Conservation (phyloP, 1,284 basidiomycete genomes). For the Ganoderma lingzhi region DNA sequence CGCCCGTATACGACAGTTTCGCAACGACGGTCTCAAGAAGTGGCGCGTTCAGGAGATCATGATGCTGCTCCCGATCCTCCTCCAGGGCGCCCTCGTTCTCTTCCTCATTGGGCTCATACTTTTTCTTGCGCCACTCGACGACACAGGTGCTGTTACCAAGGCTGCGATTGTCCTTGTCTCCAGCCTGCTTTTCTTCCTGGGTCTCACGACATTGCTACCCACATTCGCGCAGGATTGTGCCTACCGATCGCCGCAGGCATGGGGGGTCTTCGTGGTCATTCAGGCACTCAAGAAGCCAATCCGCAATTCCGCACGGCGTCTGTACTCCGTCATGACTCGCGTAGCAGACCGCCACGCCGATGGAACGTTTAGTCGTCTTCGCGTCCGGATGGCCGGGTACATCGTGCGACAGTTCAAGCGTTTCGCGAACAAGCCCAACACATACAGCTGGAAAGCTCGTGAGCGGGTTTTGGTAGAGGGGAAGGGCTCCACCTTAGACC, state of each 20-base stretch:
- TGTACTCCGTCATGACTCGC: constrained; percentile 17
- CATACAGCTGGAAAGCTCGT: constrained; percentile 29
- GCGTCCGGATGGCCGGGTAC: constrained; percentile 15
- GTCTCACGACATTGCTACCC: constrained; percentile 35
- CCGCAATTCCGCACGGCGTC: constrained; percentile 13
- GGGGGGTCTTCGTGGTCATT: constrained; percentile 30
- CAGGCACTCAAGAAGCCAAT: constrained; percentile 26
- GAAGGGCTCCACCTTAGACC: constrained; percentile 23
- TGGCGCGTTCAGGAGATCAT: constrained; percentile 40
- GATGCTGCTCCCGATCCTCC: constrained; percentile 38
- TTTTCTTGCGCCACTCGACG: constrained; percentile 34
- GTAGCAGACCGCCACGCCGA: constrained; percentile 15
- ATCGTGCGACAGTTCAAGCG: constrained; percentile 19
- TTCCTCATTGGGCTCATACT: constrained; percentile 35
- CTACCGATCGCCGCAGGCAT: constrained; percentile 40
- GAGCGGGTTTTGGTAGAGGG: constrained; percentile 26
- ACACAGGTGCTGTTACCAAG: constrained; percentile 23
- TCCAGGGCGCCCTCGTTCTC: constrained; percentile 38
- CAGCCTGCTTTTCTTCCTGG: constrained; percentile 28
- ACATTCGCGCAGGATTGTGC: constrained; percentile 35
- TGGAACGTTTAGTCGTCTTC: constrained; percentile 19
- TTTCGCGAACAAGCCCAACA: constrained; percentile 30
- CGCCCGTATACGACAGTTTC: constrained; percentile 37
- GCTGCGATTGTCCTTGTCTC: constrained; percentile 32
- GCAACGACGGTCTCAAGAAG: constrained; percentile 36